A percentile compares a stretch with the other conserved stretches of the same genome.
Evolutionary conservation across 805 yeast genomes (phyloP).

Genomic region (Kluyveromyces wickerhamii): DNA sequence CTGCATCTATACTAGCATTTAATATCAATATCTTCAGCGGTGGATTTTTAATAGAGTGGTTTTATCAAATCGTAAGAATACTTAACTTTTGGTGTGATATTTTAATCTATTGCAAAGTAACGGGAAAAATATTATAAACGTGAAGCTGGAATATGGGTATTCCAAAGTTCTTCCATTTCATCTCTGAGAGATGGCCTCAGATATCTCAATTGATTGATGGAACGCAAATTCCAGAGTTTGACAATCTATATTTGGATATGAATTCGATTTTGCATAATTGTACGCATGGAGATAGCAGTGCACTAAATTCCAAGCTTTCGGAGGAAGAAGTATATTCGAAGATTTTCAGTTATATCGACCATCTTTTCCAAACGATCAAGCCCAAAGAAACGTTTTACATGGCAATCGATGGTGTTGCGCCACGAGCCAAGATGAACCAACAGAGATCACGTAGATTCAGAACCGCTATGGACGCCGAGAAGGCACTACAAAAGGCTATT

Average conservation of each 20-base stretch:
- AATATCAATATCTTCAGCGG: too few species aligned
- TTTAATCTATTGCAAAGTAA: too few species aligned
- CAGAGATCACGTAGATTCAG: conserved; percentile 94
- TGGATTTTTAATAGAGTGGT: too few species aligned
- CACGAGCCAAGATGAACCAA: conserved; percentile 97
- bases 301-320: conserved; percentile 55
- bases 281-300: conserved; percentile 76
- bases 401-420: conserved; percentile 99
- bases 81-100: too few species aligned
- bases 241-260: conserved; percentile 93
- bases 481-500: conserved; percentile 63
- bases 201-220: conserved; percentile 81
- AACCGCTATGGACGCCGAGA: conserved; percentile 89
- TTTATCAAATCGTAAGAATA: too few species aligned
- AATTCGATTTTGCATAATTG: conserved; percentile 92
- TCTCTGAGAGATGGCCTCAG: conserved; percentile 98
- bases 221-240: conserved; percentile 83
- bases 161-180: conserved; percentile 93
- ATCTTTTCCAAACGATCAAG: conserved; percentile 75
- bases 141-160: conserved; percentile 64
- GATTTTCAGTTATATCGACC: conserved; percentile 93
- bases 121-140: too few species aligned
- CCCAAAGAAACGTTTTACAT: conserved; percentile 83
- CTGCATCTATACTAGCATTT: too few species aligned
- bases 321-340: conserved; percentile 90